Conservation (phyloP, 441 rosid genomes). For the Flueggea neowawraea region DNA sequence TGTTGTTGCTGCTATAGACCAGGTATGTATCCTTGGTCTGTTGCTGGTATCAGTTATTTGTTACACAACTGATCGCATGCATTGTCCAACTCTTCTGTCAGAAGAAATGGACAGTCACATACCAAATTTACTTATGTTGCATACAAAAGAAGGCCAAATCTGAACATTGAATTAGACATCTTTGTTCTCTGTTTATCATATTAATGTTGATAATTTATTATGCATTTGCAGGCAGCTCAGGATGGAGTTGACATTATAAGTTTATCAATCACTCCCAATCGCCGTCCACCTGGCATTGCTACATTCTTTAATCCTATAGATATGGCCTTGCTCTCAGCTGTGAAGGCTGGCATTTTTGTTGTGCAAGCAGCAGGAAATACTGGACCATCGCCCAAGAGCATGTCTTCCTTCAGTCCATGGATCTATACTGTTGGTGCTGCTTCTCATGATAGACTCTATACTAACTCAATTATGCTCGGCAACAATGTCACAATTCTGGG, state of each 20-base stretch:
- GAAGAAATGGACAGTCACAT: background rate
- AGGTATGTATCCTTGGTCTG: conserved; percentile 36
- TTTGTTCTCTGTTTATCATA: background rate
- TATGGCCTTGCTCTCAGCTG: conserved; percentile 90
- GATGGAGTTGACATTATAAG: conserved; percentile 95
- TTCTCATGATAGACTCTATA: conserved; percentile 75
- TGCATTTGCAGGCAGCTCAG: conserved; percentile 79
- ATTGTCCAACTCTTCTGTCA: background rate
- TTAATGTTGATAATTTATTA: background rate
- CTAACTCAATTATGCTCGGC: conserved; percentile 71
- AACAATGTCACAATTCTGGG: conserved; percentile 74
- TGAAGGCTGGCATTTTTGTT: conserved; percentile 81
- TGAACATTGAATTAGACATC: too few relatives aligned
- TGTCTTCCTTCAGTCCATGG: conserved; percentile 98
- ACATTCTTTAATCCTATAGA: conserved; percentile 94
- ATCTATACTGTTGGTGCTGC: conserved; percentile 94
- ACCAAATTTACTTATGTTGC: background rate
- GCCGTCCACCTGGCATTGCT: conserved; percentile 91
- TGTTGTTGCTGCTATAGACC: conserved; percentile 98
- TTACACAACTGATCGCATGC: background rate
- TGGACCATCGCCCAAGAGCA: conserved; percentile 91
- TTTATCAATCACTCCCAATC: conserved; percentile 88
- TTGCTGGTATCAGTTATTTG: background rate
- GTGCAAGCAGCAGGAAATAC: conserved; percentile 99
- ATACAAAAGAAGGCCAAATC: too few relatives aligned